Evolutionary conservation across 371 early-diverging fungal genomes (phyloP).

Genomic region (Mucor lusitanicus): DNA sequence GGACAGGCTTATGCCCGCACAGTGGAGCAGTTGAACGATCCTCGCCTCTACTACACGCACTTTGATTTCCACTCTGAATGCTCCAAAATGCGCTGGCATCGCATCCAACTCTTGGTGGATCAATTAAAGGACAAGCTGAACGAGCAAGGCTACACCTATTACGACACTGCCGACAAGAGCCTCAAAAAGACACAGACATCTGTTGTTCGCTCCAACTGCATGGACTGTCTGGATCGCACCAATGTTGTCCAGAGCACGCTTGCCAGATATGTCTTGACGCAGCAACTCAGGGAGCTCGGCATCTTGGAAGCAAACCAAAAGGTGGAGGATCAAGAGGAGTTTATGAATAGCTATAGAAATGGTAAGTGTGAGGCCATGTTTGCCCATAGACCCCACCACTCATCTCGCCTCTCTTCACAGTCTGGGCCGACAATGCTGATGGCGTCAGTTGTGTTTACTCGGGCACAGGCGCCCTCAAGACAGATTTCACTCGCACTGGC

Average conservation of each 20-base stretch:
- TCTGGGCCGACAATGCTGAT: conserved; percentile 99
- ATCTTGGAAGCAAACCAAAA: conserved; percentile 61
- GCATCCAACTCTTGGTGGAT: conserved; percentile 77
- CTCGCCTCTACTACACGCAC: conserved; percentile 74
- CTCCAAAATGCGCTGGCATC: conserved; percentile 86
- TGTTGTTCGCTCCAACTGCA: conserved; percentile 97
- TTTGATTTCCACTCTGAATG: conserved; percentile 98
- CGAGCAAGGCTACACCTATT: conserved; percentile 58
- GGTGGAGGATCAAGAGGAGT: conserved; percentile 53
- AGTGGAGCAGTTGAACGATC: conserved; percentile 63
- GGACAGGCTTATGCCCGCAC: conserved; percentile 79
- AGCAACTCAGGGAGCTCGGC: conserved; percentile 66
- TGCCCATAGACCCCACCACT: not conserved
- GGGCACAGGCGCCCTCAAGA: conserved; percentile 98
- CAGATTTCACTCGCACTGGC: conserved; percentile 94
- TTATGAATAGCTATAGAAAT: conserved; percentile 38
- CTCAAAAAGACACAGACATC: conserved; percentile 66
- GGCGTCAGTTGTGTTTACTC: conserved; percentile 92
- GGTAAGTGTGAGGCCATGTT: conserved; percentile 17
- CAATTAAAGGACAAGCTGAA: conserved; percentile 65
- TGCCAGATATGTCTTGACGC: conserved; percentile 66
- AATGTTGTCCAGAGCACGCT: conserved; percentile 96
- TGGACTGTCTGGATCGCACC: conserved; percentile 99
- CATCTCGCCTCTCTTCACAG: conserved; percentile 17
- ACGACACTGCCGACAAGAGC: not conserved